Evolutionary conservation across 768 basidiomycete genomes (phyloP).

Genomic region (Boletus coccyginus): DNA sequence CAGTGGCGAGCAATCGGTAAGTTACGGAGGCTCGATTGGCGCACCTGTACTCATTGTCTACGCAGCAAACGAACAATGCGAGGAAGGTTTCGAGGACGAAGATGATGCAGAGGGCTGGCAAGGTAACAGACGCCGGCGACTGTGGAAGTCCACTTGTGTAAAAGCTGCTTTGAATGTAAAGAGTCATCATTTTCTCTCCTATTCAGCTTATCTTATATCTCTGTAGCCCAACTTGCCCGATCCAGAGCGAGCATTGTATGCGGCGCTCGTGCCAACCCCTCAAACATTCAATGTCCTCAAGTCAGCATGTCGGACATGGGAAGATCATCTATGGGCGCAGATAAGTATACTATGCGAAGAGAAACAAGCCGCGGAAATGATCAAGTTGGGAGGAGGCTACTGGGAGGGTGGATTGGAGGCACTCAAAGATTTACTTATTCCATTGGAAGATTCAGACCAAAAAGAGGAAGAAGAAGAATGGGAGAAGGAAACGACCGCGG

Average conservation of each 20-base stretch:
- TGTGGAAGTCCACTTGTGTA: slow-evolving; percentile 89
- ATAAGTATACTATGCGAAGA: slow-evolving; percentile 80
- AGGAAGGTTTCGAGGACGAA: slow-evolving; percentile 45
- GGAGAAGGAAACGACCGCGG: slow-evolving; percentile 58
- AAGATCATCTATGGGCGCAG: slow-evolving; percentile 94
- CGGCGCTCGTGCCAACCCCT: slow-evolving; percentile 73
- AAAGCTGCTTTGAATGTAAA: slow-evolving; percentile 75
- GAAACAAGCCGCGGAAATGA: slow-evolving; percentile 68
- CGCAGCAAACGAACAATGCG: slow-evolving; percentile 47
- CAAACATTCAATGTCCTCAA: slow-evolving; percentile 66
- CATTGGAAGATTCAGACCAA: slow-evolving; percentile 29
- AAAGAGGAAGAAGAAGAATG: slow-evolving; percentile 55
- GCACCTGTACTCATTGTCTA: slow-evolving; percentile 34
- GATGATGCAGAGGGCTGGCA: slow-evolving; percentile 49
- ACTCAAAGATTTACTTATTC: slow-evolving; percentile 37
- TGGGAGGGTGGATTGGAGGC: slow-evolving; percentile 68
- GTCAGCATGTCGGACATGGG: slow-evolving; percentile 83
- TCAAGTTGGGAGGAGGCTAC: slow-evolving; percentile 64
- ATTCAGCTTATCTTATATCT: slow-evolving; percentile 4
- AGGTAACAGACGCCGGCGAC: slow-evolving; percentile 72
- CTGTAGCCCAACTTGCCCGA: slow-evolving; percentile 54
- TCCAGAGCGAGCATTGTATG: slow-evolving; percentile 84
- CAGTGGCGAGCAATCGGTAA: slow-evolving; percentile 70
- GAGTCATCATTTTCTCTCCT: not conserved
- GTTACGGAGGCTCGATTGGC: slow-evolving; percentile 19